Conservation (phyloP, 2,329 filamentous ascomycete species). For the Colletotrichum horii region DNA sequence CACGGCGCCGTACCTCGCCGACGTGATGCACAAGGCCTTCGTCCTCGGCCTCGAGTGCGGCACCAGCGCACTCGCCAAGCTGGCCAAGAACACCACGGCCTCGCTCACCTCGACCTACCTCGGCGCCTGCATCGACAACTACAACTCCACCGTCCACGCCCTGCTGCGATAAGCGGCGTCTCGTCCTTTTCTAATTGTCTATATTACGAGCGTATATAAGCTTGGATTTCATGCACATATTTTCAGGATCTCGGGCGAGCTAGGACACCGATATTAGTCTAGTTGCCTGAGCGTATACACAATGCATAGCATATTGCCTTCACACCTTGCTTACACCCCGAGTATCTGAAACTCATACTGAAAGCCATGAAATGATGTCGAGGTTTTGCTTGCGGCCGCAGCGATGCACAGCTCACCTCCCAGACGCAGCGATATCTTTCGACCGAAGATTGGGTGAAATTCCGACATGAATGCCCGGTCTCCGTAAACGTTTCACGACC, state of each 20-base stretch:
- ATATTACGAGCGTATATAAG: background rate
- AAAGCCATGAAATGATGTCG: background rate
- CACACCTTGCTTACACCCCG: background rate
- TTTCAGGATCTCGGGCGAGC: background rate
- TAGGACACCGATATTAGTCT: background rate
- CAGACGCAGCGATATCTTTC: background rate
- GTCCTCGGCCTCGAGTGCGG: constrained; percentile 59
- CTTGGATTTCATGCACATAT: constrained; percentile 7
- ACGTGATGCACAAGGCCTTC: constrained; percentile 61
- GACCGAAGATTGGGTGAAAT: background rate
- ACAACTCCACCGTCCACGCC: constrained; percentile 19
- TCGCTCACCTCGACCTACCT: constrained; percentile 32
- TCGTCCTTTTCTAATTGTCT: background rate
- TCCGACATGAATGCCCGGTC: background rate
- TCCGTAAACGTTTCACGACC: background rate
- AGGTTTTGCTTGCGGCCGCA: background rate
- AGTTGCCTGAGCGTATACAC: background rate
- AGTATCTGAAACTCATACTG: background rate
- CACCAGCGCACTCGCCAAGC: constrained; percentile 43
- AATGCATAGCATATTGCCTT: background rate
- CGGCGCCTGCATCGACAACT: constrained; percentile 30
- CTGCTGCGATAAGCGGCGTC: constrained; percentile 8
- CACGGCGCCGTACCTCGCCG: constrained; percentile 60
- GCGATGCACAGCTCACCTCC: background rate
- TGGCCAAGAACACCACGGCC: constrained; percentile 34